These are phyloP conservation scores for Erysimum cheiranthoides DNA, from an alignment of 345 rosid species.

Conservation along the genomic window DNA sequence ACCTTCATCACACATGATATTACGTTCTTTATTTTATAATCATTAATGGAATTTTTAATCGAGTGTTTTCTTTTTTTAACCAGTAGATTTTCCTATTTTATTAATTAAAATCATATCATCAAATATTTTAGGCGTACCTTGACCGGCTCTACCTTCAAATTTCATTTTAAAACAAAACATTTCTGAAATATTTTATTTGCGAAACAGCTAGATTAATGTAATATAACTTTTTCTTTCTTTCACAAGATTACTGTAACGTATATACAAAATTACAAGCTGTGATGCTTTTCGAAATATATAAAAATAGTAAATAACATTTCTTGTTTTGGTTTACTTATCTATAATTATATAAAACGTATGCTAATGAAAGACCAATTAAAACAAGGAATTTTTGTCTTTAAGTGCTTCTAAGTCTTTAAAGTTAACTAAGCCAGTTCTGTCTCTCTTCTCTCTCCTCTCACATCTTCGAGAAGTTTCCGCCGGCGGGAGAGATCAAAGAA, in stretches of 20 bases:
- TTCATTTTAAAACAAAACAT: background rate
- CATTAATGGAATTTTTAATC: background rate
- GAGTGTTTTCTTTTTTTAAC: conserved; percentile 9
- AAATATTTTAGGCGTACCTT: conserved; percentile 2
- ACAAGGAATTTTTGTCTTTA: conserved; percentile 33
- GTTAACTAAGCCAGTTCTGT: conserved; percentile 21
- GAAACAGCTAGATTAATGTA: conserved; percentile 9
- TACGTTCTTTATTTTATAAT: background rate
- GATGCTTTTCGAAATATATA: background rate
- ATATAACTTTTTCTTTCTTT: background rate
- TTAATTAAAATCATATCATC: conserved; percentile 5
- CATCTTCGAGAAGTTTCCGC: conserved; percentile 36
- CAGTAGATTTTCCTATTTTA: background rate
- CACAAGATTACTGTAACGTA: background rate
- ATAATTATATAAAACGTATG: conserved; percentile 8
- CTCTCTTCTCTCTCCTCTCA: conserved; percentile 21
- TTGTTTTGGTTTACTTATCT: background rate
- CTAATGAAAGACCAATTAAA: conserved; percentile 29
- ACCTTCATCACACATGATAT: background rate
- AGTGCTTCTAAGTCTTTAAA: conserved; percentile 34
- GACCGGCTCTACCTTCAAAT: conserved; percentile 9
- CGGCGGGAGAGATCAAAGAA: conserved; percentile 35
- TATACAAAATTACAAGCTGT: background rate
- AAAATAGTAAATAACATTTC: background rate
- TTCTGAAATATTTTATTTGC: background rate